Conservation (phyloP, 345 rosid species). For the Abelmoschus esculentus region DNA sequence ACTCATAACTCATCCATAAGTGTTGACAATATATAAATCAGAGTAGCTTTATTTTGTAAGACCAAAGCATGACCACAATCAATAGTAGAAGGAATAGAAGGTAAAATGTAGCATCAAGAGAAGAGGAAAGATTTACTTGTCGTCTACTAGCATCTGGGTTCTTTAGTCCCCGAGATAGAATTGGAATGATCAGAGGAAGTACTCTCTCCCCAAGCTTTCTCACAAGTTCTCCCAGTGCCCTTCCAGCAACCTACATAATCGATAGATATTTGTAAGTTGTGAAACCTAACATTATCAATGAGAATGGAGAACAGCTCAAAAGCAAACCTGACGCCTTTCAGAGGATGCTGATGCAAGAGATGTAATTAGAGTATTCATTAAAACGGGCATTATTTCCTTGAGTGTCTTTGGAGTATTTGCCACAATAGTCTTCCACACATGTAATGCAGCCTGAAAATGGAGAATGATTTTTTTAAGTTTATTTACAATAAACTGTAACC, state of each 20-base stretch:
- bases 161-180: constrained; percentile 69
- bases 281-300: too few species aligned
- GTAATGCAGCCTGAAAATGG: constrained; percentile 75
- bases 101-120: background rate
- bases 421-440: constrained; percentile 97
- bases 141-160: constrained; percentile 77
- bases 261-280: too few species aligned
- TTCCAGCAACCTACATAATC: constrained; percentile 66
- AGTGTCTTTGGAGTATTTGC: constrained; percentile 97
- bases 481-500: background rate
- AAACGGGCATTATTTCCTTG: constrained; percentile 95
- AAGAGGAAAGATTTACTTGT: constrained; percentile 51
- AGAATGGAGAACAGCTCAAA: too few species aligned
- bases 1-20: background rate
- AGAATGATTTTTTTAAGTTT: constrained; percentile 17
- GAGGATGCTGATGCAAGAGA: constrained; percentile 2
- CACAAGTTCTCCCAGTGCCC: constrained; percentile 94
- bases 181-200: constrained; percentile 92
- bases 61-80: background rate
- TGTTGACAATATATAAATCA: background rate
- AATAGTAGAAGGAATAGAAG: background rate
- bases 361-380: constrained; percentile 84
- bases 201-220: constrained; percentile 99
- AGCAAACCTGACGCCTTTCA: too few species aligned
- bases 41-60: too few species aligned